These are phyloP conservation scores for Candida rishiriensis DNA, from an alignment of 805 yeast genomes.

Conservation along the genomic window DNA sequence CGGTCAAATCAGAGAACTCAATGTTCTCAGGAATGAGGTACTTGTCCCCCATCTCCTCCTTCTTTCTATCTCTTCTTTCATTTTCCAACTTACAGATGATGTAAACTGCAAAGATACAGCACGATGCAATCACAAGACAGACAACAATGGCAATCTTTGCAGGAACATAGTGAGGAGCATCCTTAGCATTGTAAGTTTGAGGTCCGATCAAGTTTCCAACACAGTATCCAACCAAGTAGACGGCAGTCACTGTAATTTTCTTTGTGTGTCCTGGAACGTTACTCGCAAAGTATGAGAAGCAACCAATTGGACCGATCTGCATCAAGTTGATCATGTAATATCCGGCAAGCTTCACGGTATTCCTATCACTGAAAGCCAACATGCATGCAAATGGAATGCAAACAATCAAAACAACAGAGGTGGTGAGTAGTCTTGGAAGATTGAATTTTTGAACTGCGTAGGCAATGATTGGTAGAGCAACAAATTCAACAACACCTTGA, in stretches of 20 bases:
- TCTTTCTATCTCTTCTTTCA: conserved; percentile 31
- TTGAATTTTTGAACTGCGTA: conserved; percentile 20
- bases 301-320: conserved; percentile 26
- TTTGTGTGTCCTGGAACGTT: conserved; percentile 58
- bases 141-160: conserved; percentile 52
- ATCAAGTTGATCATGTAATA: conserved; percentile 24
- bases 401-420: conserved; percentile 13
- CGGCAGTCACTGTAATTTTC: conserved; percentile 48
- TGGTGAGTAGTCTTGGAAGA: conserved; percentile 22
- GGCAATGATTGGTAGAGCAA: conserved; percentile 30
- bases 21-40: conserved; percentile 8
- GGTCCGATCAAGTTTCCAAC: conserved; percentile 68
- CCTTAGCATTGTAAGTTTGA: conserved; percentile 52
- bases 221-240: conserved; percentile 56
- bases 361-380: conserved; percentile 22
- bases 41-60: conserved; percentile 16
- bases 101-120: conserved; percentile 16
- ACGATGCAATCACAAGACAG: conserved; percentile 27
- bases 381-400: conserved; percentile 26
- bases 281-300: conserved; percentile 21
- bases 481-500: conserved; percentile 28
- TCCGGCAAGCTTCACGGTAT: conserved; percentile 23
- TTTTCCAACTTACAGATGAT: conserved; percentile 33
- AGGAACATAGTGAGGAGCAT: conserved; percentile 53
- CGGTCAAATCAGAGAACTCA: conserved; percentile 50